These are phyloP conservation scores for Chrysanthemum seticuspe DNA, from an alignment of 129 eudicot species.

Conservation along the genomic window DNA sequence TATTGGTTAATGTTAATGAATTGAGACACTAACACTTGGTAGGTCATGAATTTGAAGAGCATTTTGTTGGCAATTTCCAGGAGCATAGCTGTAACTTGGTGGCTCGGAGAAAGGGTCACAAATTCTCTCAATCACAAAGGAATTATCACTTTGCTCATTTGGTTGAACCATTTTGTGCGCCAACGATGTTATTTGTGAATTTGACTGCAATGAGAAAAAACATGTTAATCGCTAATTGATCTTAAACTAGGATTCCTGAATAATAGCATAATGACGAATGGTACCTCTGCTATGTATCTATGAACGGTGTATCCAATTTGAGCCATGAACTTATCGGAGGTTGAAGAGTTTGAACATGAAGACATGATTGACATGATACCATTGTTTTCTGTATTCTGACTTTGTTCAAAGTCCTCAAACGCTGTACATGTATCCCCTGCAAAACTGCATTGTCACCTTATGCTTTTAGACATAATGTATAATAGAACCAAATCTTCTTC, in stretches of 20 bases:
- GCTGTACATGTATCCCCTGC: conserved; percentile 61
- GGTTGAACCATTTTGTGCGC: conserved; percentile 25
- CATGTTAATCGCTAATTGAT: background rate
- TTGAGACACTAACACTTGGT: conserved; percentile 45
- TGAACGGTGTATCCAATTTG: conserved; percentile 50
- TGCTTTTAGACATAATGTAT: conserved; percentile 16
- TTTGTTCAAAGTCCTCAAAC: conserved; percentile 41
- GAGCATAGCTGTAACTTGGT: conserved; percentile 44
- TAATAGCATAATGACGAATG: background rate
- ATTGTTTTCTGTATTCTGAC: conserved; percentile 36
- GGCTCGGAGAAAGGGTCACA: conserved; percentile 59
- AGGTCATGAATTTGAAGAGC: conserved; percentile 49
- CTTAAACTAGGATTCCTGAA: background rate
- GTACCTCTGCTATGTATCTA: conserved; percentile 52
- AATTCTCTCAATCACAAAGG: conserved; percentile 30
- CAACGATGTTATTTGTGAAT: conserved; percentile 38
- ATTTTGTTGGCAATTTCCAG: conserved; percentile 42
- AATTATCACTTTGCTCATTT: conserved; percentile 27
- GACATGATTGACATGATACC: conserved; percentile 48
- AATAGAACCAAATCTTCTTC: no score
- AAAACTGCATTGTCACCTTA: conserved; percentile 54
- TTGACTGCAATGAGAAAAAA: conserved; percentile 38
- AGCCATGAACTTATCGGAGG: conserved; percentile 35
- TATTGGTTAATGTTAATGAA: conserved; percentile 14
- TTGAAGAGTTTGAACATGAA: conserved; percentile 44